These are phyloP conservation scores for Penicillium antarcticum DNA, from an alignment of 495 filamentous ascomycete genomes.

Conservation along the genomic window DNA sequence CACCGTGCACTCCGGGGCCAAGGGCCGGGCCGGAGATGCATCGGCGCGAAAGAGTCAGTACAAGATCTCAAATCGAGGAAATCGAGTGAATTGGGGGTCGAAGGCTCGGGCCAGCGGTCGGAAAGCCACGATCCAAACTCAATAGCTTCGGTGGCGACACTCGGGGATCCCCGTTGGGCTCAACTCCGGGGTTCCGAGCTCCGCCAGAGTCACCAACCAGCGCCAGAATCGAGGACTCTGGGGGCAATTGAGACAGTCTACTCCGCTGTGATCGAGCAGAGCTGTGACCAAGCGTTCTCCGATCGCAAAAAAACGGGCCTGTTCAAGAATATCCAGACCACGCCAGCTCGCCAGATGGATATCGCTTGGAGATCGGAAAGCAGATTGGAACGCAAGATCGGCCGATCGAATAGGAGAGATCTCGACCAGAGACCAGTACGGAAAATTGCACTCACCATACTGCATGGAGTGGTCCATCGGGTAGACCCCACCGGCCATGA, in stretches of 20 bases:
- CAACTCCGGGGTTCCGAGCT: neutral
- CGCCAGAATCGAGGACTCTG: neutral
- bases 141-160: neutral
- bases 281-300: neutral
- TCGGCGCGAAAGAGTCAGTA: conserved; percentile 2
- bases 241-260: neutral
- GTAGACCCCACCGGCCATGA: conserved; percentile 26
- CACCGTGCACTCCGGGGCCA: conserved; percentile 13
- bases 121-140: neutral
- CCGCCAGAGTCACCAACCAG: neutral
- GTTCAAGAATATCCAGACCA: no score
- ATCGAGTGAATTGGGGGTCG: neutral
- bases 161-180: neutral
- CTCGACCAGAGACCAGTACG: neutral
- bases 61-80: neutral
- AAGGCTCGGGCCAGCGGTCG: neutral
- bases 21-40: conserved; percentile 10
- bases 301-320: neutral
- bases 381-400: neutral
- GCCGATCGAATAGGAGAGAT: neutral
- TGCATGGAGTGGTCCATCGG: conserved; percentile 22
- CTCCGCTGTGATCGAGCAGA: neutral
- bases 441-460: conserved; percentile 18
- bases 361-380: no score
- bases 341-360: no score